A percentile compares a stretch with the other conserved stretches of the same genome.
Conservation (phyloP, 768 basidiomycete species). For the Psilocybe tampanensis region DNA sequence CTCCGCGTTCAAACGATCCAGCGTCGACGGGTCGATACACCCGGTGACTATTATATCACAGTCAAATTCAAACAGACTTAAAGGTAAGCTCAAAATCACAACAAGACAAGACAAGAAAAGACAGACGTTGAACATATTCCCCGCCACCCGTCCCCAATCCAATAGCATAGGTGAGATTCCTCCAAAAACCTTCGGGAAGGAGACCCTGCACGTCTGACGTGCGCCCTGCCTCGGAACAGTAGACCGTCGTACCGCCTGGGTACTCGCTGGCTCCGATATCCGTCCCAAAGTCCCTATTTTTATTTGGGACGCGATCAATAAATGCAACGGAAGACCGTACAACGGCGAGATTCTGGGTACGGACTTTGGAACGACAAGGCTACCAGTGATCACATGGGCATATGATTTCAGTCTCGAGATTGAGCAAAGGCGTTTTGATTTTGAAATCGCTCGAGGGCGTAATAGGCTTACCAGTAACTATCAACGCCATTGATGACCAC, state of each 20-base stretch:
- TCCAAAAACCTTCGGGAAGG: slow-evolving; percentile 51
- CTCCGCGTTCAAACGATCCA: slow-evolving; percentile 45
- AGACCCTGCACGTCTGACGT: slow-evolving; percentile 45
- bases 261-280: slow-evolving; percentile 59
- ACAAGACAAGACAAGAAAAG: no score
- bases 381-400: no score
- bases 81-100: neutral
- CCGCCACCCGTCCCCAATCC: slow-evolving; percentile 42
- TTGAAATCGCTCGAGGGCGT: no score
- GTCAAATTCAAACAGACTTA: neutral
- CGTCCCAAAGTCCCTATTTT: slow-evolving; percentile 48
- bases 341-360: neutral
- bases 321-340: neutral
- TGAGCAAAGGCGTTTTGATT: neutral
- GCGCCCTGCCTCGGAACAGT: slow-evolving; percentile 48
- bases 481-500: slow-evolving; percentile 47
- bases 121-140: slow-evolving; percentile 48
- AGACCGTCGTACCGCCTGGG: slow-evolving; percentile 56
- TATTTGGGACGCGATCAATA: slow-evolving; percentile 2
- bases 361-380: slow-evolving; percentile 49
- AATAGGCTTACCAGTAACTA: slow-evolving; percentile 51
- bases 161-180: slow-evolving; percentile 45
- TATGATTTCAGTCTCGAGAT: neutral
- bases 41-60: slow-evolving; percentile 47
- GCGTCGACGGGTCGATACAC: slow-evolving; percentile 47